Conservation (phyloP, 352 stramenopile genomes). For the Globisporangium recalcitrans region DNA sequence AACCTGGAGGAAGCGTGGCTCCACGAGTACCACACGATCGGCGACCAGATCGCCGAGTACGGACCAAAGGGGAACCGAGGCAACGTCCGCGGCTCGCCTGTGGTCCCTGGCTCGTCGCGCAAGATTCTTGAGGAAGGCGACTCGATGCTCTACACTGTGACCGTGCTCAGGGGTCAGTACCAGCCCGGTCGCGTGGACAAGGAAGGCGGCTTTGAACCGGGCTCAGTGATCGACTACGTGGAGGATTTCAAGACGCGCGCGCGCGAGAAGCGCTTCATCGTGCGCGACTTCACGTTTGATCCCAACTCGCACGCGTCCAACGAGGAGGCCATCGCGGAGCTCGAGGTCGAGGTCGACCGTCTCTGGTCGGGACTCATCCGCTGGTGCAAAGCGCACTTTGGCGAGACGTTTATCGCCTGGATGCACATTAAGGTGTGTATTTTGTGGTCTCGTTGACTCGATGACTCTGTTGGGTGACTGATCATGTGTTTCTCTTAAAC, state of each 20-base stretch:
- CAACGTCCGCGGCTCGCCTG: conserved; percentile 91
- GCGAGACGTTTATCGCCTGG: conserved; percentile 97
- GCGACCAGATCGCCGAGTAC: conserved; percentile 85
- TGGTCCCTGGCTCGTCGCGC: conserved; percentile 90
- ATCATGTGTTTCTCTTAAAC: background rate
- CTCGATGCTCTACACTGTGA: conserved; percentile 92
- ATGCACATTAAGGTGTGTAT: conserved; percentile 95
- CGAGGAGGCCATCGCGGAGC: conserved; percentile 79
- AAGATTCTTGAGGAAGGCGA: conserved; percentile 92
- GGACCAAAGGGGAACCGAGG: conserved; percentile 88
- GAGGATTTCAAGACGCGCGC: conserved; percentile 92
- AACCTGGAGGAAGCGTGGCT: conserved; percentile 88
- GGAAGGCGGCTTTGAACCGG: conserved; percentile 87
- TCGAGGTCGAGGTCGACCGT: conserved; percentile 91
- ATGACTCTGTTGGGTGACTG: too few species aligned
- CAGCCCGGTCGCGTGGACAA: conserved; percentile 80
- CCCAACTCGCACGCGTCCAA: conserved; percentile 84
- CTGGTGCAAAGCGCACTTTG: conserved; percentile 98
- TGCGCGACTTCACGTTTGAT: conserved; percentile 92
- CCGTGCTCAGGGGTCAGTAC: conserved; percentile 95
- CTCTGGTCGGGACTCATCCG: conserved; percentile 92
- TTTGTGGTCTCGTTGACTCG: background rate
- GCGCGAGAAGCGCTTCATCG: conserved; percentile 91
- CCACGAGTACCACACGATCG: conserved; percentile 84
- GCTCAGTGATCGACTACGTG: conserved; percentile 92